Base-by-base conservation (phyloP, 805 yeast species). In the Suhomyces pyralidae region DNA sequence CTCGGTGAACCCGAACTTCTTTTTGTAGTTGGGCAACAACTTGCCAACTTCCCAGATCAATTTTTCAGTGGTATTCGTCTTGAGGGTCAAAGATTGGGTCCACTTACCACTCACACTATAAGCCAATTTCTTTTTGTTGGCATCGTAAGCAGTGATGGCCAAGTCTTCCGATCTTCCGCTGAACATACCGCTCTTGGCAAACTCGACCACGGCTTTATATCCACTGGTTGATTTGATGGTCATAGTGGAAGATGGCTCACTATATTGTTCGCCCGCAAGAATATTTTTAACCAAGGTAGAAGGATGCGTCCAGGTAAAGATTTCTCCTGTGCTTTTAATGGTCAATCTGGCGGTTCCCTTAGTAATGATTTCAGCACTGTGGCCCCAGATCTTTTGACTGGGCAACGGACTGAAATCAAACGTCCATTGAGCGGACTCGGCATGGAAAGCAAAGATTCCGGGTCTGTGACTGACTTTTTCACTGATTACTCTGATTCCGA, bases 381-480 rank as follows among this genome's bases (percentile, higher is more conserved):
- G 94, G 48, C 98, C 97, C 96, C 97, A 93, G 62, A 90, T 89
- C 66, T 91, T 90, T 61, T 92, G 97, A 20, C 81, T 80, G 0
- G 97, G 96, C 24, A 83, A 72, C 3, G 88, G 79, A n/a, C 82
- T 76, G 57, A 82, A 85, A 38, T 78, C 75, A 40, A 83, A 65
- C 48, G 81, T 82, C 98, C 98, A 94, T 22, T 79, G 70, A 7
- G 71, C 66, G 22, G 88, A 78, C 53, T 93, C 97, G 5, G 83
- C 88, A 65, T 82, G 85, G 20, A 86, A 75, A 1, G 97, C 97
- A 73, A 91, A 83, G 2, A 92, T 82, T 14, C 86, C 85, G 2
- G 99, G 99, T 52, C 89, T 81, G 62, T 94, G 99, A 28, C 82
- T 69, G 17, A 94, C 96, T 64, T 94, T 94, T 66, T 94, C 99